Evolutionary conservation across 805 yeast genomes (phyloP).

Genomic region (Isabelozyma gotoi): DNA sequence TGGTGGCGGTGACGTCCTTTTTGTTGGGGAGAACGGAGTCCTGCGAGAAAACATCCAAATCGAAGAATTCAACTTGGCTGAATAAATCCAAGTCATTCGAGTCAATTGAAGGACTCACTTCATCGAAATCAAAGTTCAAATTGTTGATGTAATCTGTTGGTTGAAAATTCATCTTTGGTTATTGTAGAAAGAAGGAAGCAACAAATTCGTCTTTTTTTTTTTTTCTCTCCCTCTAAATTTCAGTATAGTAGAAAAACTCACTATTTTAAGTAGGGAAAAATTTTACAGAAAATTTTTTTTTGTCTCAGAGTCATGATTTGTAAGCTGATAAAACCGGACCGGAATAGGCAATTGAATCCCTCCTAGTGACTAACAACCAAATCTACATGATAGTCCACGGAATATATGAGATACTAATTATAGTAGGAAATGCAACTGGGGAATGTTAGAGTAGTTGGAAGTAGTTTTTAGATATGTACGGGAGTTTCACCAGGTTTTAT

Average conservation of each 20-base stretch:
- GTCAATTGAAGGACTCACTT: conserved; percentile 16
- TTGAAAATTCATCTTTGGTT: conserved; percentile 36
- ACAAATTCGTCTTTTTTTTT: not conserved
- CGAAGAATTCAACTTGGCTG: conserved; percentile 38
- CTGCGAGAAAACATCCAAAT: conserved; percentile 34
- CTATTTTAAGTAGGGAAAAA: not conserved
- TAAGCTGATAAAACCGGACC: not conserved
- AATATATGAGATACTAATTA: too few relatives aligned
- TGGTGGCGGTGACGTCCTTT: conserved; percentile 3
- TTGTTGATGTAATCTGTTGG: conserved; percentile 41
- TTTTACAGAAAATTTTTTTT: not conserved
- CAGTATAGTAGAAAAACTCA: not conserved
- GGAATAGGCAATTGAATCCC: not conserved
- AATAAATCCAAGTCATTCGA: conserved; percentile 38
- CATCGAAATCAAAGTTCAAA: conserved; percentile 39
- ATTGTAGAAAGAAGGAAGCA: not conserved
- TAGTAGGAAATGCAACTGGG: too few relatives aligned
- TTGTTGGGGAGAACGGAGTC: conserved; percentile 6
- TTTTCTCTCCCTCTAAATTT: too few relatives aligned
- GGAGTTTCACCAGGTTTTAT: too few relatives aligned
- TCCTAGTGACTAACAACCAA: not conserved
- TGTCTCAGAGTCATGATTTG: not conserved
- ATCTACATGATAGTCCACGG: too few relatives aligned
- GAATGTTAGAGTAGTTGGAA: too few relatives aligned
- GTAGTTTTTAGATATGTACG: too few relatives aligned